Evolutionary conservation across 768 basidiomycete species (phyloP), one percentile per base, ranked within the genome.

Genomic region (Cyclocybe aegerita): DNA sequence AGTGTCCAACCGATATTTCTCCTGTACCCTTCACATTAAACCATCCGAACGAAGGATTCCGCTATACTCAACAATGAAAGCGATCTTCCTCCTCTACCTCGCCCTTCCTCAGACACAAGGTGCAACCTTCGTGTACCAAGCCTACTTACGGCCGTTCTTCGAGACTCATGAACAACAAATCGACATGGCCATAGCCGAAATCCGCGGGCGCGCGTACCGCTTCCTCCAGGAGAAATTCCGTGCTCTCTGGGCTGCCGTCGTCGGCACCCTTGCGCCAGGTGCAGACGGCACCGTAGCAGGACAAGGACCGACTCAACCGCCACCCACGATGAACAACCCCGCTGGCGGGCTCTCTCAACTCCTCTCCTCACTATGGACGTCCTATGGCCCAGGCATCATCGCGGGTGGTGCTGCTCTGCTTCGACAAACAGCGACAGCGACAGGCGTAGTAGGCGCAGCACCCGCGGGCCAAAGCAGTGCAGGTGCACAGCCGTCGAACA

Each of bases 101-200:
- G 88, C 86, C 2, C 82, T 95, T 5, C 94, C 95, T 0, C 93
- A 95, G 63, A 92, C 90, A 0, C 85, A 84, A 56, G 94, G 95
- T 17, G 83, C 94, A 0, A 84, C 92, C 1, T 90, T 89, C 66
- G 73, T 98, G 62, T 98, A 96, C 74, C 75, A 73, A 37, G 72
- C 77, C 9, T 84, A 92, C 55, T 83, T 98, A 9, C 82, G 85
- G 32, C 94, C 95, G 0, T 85, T 92, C 71, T 88, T 98, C 68
- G 78, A 77, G 45, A 72, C 80, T 14, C 90, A 97, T 63, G 94
- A 98, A 68, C 60, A 72, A 1, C 84, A 93, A 64, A 95, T 98
- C 64, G 94, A 98, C 65, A 80, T 81, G 10, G 75, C 86, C 4
- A 80, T 97, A 36, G 83, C 86, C 3, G 77, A 82, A 45, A 65